phyloP scores from a whole-genome alignment of 1,139 yeast species.

The Debaryomyces singareniensis region DNA sequence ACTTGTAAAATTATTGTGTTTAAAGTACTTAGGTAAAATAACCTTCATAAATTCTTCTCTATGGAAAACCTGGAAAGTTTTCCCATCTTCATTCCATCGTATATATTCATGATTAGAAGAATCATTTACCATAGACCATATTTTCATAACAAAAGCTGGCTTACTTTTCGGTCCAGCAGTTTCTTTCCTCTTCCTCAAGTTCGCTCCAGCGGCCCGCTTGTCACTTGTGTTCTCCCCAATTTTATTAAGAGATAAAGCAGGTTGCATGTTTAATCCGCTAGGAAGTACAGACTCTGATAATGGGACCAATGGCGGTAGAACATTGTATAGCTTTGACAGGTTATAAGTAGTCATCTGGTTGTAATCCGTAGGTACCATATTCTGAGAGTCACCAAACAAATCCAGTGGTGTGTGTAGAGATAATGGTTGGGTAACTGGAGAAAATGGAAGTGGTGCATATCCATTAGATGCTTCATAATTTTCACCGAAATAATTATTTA shows the following conservation, averaged over 20 bases:
- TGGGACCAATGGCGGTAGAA: conserved; percentile 29
- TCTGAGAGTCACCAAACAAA: conserved; percentile 9
- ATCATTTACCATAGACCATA: conserved; percentile 95
- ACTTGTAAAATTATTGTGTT: conserved; percentile 89
- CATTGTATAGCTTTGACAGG: conserved; percentile 12
- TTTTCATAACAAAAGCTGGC: conserved; percentile 86
- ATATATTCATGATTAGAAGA: conserved; percentile 61
- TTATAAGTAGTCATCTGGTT: conserved; percentile 10
- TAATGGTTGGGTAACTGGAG: conserved; percentile 5
- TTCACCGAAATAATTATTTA: conserved; percentile 10
- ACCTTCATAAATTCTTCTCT: conserved; percentile 81
- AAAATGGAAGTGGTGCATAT: conserved; percentile 1
- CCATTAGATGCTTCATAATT: conserved; percentile 6
- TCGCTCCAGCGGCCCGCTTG: conserved; percentile 3
- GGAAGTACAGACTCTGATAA: conserved; percentile 32
- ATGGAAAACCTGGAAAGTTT: conserved; percentile 75
- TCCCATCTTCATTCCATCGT: conserved; percentile 82
- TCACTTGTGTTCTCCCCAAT: conserved; percentile 4
- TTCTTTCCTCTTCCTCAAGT: conserved; percentile 26
- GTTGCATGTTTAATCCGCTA: conserved; percentile 12
- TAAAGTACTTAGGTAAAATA: conserved; percentile 84
- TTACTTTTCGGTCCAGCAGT: conserved; percentile 35
- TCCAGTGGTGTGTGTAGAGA: conserved; percentile 3
- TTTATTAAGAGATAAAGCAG: conserved; percentile 6
- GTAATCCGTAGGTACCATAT: conserved; percentile 8